Evolutionary conservation across 1,284 basidiomycete genomes (phyloP).

Genomic region (Trichosporon ovoides): DNA sequence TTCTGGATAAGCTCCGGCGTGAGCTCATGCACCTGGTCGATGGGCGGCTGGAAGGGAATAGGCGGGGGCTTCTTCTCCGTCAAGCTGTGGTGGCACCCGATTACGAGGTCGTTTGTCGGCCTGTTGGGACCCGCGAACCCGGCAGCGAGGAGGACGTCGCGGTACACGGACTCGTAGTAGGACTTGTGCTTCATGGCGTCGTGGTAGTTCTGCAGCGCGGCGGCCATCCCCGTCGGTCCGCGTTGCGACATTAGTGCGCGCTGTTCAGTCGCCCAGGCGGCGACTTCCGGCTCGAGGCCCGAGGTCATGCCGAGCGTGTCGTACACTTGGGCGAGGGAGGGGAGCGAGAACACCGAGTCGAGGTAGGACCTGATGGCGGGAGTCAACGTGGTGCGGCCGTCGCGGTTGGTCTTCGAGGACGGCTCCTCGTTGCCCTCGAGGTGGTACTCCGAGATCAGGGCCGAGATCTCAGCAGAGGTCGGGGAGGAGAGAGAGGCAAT

Average conservation of each 20-base stretch:
- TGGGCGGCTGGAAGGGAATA: neutral
- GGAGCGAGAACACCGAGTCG: constrained; percentile 62
- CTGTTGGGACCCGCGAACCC: neutral
- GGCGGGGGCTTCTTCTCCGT: neutral
- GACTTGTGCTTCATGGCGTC: neutral
- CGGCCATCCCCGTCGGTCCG: constrained; percentile 79
- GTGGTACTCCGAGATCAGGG: constrained; percentile 27
- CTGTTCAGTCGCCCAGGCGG: constrained; percentile 66
- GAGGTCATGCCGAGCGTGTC: constrained; percentile 52
- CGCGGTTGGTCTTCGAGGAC: constrained; percentile 58
- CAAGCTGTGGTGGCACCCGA: neutral
- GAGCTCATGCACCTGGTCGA: neutral
- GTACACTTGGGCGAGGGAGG: constrained; percentile 64
- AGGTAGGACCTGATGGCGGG: constrained; percentile 66
- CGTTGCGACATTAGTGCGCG: constrained; percentile 58
- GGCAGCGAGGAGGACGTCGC: neutral
- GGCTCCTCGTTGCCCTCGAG: constrained; percentile 50
- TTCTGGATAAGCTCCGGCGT: neutral
- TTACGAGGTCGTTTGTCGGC: neutral
- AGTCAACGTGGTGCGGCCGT: constrained; percentile 55
- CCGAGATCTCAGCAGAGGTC: constrained; percentile 22
- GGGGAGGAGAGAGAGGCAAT: constrained; percentile 38
- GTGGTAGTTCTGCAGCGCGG: constrained; percentile 68
- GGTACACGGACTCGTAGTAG: neutral
- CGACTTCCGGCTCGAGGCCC: constrained; percentile 51